Base-by-base conservation (phyloP, 768 basidiomycete genomes). In the Auricularia sp. region DNA sequence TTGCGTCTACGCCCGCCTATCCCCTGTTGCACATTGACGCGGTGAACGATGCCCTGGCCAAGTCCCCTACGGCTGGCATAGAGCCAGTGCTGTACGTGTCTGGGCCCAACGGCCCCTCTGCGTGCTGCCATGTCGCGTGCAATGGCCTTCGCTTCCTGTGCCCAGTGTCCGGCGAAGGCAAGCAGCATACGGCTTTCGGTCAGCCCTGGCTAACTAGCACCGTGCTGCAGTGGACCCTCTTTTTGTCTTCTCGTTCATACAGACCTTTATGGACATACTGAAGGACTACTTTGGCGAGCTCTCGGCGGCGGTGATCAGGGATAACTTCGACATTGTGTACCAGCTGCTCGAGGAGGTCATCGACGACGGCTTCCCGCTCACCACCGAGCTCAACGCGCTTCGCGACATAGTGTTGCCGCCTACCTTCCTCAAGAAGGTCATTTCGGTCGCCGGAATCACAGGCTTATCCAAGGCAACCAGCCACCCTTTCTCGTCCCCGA, bases 331-430 rank as follows among this genome's bases (percentile, higher is more conserved):
- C 71, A 85, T 92, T 33, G 94, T 97, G 6, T 96, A 98, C 71
- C 94, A 96, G 80, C 84, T 98, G 18, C 82, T 97, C 36, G 95
- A 96, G 76, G 95, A 98, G 76, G 94, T 92, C n/a, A 78, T 98
- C 34, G 94, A 96, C 72, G 86, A 93, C 8, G 90, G 92, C 11
- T 88, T 94, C 72, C 94, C 94, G 0, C 79, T 95, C 44, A 97
- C 94, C 5, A 98, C 93, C 3, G 92, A 92, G 64, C 81, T 88
- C 2, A 95, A 92, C 70, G 88, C 92, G 21, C 80, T 98, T 1
- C 86, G 92, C 33, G 95, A 98, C 70, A 95, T 98, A 67, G 92
- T 98, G 6, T 81, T 97, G 1, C 92, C 94, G 1, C 94, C 95
- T 1, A 90, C 94, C 0, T 83, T 97, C 37, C 81, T 96, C 59